phyloP scores from a whole-genome alignment of 2,329 filamentous ascomycete genomes.

The Pseudopyricularia cyperi region DNA sequence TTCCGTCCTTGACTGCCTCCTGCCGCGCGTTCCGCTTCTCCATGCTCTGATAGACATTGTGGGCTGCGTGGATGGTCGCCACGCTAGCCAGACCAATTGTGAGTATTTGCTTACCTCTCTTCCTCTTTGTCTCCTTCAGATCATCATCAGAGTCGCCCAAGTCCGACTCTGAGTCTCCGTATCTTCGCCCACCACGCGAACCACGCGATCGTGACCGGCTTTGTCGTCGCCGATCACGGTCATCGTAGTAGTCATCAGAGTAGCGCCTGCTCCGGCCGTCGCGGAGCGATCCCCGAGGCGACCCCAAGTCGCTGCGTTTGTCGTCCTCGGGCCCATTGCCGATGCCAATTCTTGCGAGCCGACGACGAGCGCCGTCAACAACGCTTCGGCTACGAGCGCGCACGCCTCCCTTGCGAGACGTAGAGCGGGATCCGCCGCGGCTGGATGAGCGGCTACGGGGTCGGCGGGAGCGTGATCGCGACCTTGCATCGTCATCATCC shows the following conservation, averaged over 20 bases:
- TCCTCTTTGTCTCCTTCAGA: slow-evolving; percentile 38
- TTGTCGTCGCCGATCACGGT: slow-evolving; percentile 20
- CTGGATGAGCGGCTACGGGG: slow-evolving; percentile 38
- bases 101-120: slow-evolving; percentile 49
- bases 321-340: slow-evolving; percentile 34
- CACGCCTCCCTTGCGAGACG: slow-evolving; percentile 19
- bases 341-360: slow-evolving; percentile 48
- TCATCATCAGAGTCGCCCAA: slow-evolving; percentile 46
- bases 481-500: slow-evolving; percentile 11
- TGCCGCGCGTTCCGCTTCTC: slow-evolving; percentile 40
- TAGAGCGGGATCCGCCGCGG: slow-evolving; percentile 28
- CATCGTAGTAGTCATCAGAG: slow-evolving; percentile 31
- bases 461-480: slow-evolving; percentile 31
- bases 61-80: slow-evolving; percentile 46
- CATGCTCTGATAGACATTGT: slow-evolving; percentile 46
- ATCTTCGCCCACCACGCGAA: slow-evolving; percentile 1
- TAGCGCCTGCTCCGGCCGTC: slow-evolving; percentile 12
- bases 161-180: slow-evolving; percentile 33
- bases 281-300: slow-evolving; percentile 7
- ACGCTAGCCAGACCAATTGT: slow-evolving; percentile 43
- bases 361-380: slow-evolving; percentile 48
- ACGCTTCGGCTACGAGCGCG: slow-evolving; percentile 52
- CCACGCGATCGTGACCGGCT: slow-evolving; percentile 23
- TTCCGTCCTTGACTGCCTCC: slow-evolving; percentile 39
- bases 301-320: slow-evolving; percentile 14